phyloP scores from a whole-genome alignment of 495 filamentous ascomycete species.

The Oleoguttula mirabilis region DNA sequence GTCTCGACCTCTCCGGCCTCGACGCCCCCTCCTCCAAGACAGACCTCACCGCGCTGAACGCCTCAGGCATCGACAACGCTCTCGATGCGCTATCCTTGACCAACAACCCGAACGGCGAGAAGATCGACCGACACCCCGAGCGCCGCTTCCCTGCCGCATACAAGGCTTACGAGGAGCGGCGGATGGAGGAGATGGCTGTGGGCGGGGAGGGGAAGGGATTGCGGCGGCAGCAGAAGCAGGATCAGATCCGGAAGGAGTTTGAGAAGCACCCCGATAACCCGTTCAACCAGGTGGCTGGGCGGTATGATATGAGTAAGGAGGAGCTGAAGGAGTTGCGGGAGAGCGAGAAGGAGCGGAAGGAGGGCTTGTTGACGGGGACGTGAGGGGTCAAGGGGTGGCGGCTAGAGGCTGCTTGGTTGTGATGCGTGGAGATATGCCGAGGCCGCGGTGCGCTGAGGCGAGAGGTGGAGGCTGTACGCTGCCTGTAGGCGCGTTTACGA shows the following conservation, averaged over 20 bases:
- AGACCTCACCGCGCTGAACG: constrained; percentile 50
- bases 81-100: constrained; percentile 71
- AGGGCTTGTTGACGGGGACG: constrained; percentile 45
- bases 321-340: constrained; percentile 58
- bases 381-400: no score
- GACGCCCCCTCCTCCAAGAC: constrained; percentile 29
- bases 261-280: constrained; percentile 86
- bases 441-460: no score
- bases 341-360: constrained; percentile 60
- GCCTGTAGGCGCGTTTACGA: no score
- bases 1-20: constrained; percentile 53
- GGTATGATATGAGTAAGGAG: constrained; percentile 64
- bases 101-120: constrained; percentile 35
- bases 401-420: no score
- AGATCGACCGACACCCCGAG: constrained; percentile 80
- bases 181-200: constrained; percentile 75
- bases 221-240: constrained; percentile 65
- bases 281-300: constrained; percentile 66
- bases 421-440: no score
- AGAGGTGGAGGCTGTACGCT: no score
- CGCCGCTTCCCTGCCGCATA: constrained; percentile 78
- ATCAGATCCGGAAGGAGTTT: constrained; percentile 76
- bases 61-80: constrained; percentile 80
- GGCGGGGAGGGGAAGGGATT: constrained; percentile 70
- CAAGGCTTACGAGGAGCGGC: constrained; percentile 70